These are phyloP conservation scores for Ettlia oleoabundans DNA, from an alignment of 139 green algal genomes.

Conservation along the genomic window DNA sequence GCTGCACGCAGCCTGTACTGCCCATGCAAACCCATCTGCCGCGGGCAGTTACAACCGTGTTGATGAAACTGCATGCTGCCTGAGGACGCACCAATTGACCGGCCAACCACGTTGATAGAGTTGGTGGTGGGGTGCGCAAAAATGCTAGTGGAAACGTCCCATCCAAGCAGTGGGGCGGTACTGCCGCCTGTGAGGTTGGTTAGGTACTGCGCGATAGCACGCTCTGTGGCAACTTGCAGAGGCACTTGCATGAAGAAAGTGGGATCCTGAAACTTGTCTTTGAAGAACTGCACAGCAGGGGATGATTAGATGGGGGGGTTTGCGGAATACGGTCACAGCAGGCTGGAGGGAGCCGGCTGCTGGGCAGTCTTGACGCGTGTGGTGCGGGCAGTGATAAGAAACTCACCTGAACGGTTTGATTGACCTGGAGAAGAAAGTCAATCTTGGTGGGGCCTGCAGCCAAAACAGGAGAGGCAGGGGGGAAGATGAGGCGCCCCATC, in stretches of 20 bases:
- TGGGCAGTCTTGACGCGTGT: too few relatives aligned
- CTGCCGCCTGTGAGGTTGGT: constrained; percentile 13
- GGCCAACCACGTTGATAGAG: constrained; percentile 68
- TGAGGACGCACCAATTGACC: constrained; percentile 72
- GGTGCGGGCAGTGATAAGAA: too few relatives aligned
- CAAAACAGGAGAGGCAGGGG: neutral
- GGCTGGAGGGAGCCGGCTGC: too few relatives aligned
- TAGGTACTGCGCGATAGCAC: constrained; percentile 69
- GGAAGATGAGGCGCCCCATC: neutral
- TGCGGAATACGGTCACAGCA: too few relatives aligned
- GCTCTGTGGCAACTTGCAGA: constrained; percentile 79
- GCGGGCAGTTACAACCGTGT: too few relatives aligned
- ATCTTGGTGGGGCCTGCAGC: neutral
- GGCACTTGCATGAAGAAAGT: constrained; percentile 81
- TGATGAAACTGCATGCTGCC: too few relatives aligned
- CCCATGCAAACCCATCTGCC: too few relatives aligned
- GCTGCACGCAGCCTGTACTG: too few relatives aligned
- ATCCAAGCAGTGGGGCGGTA: constrained; percentile 30
- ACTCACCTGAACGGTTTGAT: constrained; percentile 69
- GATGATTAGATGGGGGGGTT: too few relatives aligned
- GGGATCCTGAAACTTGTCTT: constrained; percentile 68
- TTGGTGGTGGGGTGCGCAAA: constrained; percentile 86
- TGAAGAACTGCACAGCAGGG: constrained; percentile 34
- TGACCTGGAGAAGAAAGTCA: constrained; percentile 85
- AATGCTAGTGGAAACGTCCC: constrained; percentile 51